Conservation (phyloP, 768 basidiomycete genomes). For the Suillus luteus region DNA sequence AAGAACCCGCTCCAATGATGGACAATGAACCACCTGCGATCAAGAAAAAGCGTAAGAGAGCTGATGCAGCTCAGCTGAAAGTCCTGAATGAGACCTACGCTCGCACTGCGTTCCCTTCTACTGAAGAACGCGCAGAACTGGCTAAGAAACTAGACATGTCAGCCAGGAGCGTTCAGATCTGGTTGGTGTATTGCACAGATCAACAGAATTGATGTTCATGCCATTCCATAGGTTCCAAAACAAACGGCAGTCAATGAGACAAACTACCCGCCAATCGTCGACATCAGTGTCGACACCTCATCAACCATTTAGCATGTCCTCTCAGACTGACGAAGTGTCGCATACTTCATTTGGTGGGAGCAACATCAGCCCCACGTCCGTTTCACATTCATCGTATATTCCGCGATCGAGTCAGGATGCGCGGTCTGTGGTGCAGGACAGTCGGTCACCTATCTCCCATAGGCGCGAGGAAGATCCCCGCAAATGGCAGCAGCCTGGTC, state of each 20-base stretch:
- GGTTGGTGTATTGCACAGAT: slow-evolving; percentile 47
- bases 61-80: slow-evolving; percentile 77
- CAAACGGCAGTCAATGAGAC: slow-evolving; percentile 80
- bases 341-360: slow-evolving; percentile 36
- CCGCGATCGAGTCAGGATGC: slow-evolving; percentile 44
- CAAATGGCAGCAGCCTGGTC: slow-evolving; percentile 48
- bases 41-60: slow-evolving; percentile 88
- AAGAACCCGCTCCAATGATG: slow-evolving; percentile 36
- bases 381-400: slow-evolving; percentile 39
- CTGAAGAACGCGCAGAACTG: slow-evolving; percentile 77
- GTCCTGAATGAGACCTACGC: slow-evolving; percentile 79
- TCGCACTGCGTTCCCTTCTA: slow-evolving; percentile 85
- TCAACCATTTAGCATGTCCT: slow-evolving; percentile 48
- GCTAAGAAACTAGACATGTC: slow-evolving; percentile 83
- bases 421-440: slow-evolving; percentile 36
- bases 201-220: slow-evolving; percentile 24
- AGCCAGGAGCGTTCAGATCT: slow-evolving; percentile 83
- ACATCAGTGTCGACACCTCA: slow-evolving; percentile 48
- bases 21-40: slow-evolving; percentile 65
- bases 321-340: slow-evolving; percentile 37
- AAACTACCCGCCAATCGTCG: slow-evolving; percentile 67
- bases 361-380: slow-evolving; percentile 33
- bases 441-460: slow-evolving; percentile 31
- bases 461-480: slow-evolving; percentile 51
- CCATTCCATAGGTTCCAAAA: slow-evolving; percentile 74